Base-by-base conservation (phyloP, 768 basidiomycete genomes). In the Leccinum aurantiacum region DNA sequence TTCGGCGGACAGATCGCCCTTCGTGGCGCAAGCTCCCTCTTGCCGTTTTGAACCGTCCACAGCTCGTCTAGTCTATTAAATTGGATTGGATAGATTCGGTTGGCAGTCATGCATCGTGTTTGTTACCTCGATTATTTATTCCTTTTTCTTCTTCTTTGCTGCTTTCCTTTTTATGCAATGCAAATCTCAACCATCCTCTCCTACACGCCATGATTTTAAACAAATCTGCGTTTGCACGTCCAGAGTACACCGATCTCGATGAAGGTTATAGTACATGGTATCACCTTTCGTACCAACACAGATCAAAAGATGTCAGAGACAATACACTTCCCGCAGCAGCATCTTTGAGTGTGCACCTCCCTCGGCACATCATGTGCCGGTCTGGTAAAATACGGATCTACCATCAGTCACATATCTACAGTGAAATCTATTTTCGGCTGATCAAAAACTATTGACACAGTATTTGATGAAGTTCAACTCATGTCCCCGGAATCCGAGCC, bases 1-100 rank as follows among this genome's bases (percentile, higher is more conserved):
- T 82, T 94, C 67, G 93, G 93, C 6, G 85, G 86, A 35, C 86
- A 88, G 57, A 79, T 94, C 65, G 90, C 91, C 1, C 76, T 97
- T 22, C 87, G 94, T 38, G 90, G 95, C 7, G 93, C 93, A 48
- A 84, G 90, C 35, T 91, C 81, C 64, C 79, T 96, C 7, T 78
- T 97, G 31, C 94, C 95, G 10, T 77, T 93, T 68, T 96, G 77
- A 53, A 27, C 24, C 4, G 4, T 44, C 44, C n/a, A 44, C 9
- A 44, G n/a, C 44, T 1, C 4, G 10, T 44, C 41, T 44, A 44
- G n/a, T 19, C n/a, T n/a, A 44, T 44, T 6, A 9, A n/a, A 41
- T 48, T 48, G 46, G 46, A 25, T 48, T 48, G 13, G 24, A 49
- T 49, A 25, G 48, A 49, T 4, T 25, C 3, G 22, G 22, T 24